Evolutionary conservation across 345 rosid species (phyloP), one percentile per base, ranked within the genome.

Genomic region (Euphorbia tirucalli): DNA sequence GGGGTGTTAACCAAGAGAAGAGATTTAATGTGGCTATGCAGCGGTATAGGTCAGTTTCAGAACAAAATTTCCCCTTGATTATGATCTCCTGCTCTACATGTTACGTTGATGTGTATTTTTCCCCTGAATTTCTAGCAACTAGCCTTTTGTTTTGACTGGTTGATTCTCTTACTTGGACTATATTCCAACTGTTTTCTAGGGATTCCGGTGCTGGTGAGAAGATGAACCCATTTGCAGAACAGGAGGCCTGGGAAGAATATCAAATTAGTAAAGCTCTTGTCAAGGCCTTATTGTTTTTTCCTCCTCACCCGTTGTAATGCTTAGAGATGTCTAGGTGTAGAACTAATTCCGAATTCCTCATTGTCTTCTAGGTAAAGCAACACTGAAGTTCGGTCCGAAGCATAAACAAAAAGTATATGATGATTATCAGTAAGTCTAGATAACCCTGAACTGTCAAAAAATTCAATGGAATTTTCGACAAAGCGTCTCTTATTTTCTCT

Each of bases 211-310:
- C 93, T 72, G 80, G 85, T 41, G 97, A 92, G 15, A 95, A 92
- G 80, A 94, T 92, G 99, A 88, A 94, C 83, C 99, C 99, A 37
- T 92, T 92, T 83, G 97, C 92, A 8, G 99, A 94, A 78, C 98
- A 94, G 83, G 98, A 95, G 79, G 99, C 97, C 65, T 95, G 97
- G 99, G 99, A 95, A 87, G 99, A 95, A 60, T 84, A 90, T 84
- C 99, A 95, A 81, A 95, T 90, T 84, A 96, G 98, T 89, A 80
- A 79, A 28, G 52, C 50, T 55, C 73, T 73, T 21, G 9, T 50
- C 73, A 44, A 16, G 35, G 46, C 57, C 54, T 71, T 71, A 19
- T 58, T 28, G 57, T 66, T 31, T 50, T n/a, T 37, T 59, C 24
- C 5, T 64, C 19, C 30, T 63, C 31, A 9, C 54, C 19, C 30